phyloP scores from a whole-genome alignment of 768 basidiomycete genomes.

The Antrodiella citrinella region DNA sequence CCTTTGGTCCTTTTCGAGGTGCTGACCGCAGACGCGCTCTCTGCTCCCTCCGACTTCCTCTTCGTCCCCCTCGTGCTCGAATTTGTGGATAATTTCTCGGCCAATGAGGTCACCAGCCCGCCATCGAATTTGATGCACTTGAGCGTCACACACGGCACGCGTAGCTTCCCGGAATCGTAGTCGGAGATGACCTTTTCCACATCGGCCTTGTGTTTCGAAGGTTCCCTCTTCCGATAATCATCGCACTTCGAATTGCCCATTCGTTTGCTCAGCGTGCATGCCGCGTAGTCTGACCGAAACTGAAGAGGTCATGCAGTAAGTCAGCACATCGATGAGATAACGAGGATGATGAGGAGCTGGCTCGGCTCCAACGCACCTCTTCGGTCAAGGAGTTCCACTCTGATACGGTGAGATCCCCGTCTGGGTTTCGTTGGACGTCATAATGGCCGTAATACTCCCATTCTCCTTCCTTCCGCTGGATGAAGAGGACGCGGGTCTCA shows the following conservation, averaged over 20 bases:
- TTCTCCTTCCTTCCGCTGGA: conserved; percentile 29
- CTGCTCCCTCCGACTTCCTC: background rate
- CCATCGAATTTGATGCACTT: conserved; percentile 38
- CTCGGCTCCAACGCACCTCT: conserved; percentile 34
- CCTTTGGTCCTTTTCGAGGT: too few relatives aligned
- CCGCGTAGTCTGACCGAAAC: background rate
- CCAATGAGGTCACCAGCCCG: conserved; percentile 17
- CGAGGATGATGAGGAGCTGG: background rate
- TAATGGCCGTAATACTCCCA: conserved; percentile 43
- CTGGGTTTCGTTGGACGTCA: conserved; percentile 29
- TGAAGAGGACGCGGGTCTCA: conserved; percentile 37
- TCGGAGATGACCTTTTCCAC: conserved; percentile 28
- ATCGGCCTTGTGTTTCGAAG: conserved; percentile 14
- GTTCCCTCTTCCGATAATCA: conserved; percentile 32
- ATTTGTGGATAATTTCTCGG: background rate
- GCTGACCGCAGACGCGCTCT: background rate
- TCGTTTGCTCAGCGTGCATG: background rate
- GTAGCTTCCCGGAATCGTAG: conserved; percentile 36
- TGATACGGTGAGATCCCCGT: conserved; percentile 25
- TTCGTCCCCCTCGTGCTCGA: background rate
- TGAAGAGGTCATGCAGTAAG: background rate
- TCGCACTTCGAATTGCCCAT: conserved; percentile 6
- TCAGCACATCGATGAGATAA: background rate
- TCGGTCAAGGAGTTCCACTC: conserved; percentile 39
- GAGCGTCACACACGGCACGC: conserved; percentile 42